Conservation (phyloP, 2,329 filamentous ascomycete species). For the Cladosporium sp. region DNA sequence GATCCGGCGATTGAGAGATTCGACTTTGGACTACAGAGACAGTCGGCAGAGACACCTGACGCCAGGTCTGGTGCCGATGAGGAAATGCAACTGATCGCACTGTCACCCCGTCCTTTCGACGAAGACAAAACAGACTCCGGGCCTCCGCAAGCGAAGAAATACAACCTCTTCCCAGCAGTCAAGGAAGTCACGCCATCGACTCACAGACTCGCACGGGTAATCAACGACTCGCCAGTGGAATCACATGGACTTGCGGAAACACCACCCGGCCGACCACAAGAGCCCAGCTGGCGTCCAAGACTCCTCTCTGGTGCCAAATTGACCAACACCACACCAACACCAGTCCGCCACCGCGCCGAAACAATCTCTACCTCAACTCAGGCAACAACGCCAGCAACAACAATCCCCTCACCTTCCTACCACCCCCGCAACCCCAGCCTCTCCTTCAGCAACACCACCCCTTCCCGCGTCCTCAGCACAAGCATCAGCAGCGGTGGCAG, state of each 20-base stretch:
- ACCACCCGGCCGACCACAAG: not conserved
- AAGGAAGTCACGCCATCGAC: conserved; percentile 28
- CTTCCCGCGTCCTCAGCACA: conserved; percentile 22
- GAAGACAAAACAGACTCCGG: conserved; percentile 5
- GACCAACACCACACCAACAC: not conserved
- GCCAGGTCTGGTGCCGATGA: conserved; percentile 23
- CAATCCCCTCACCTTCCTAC: conserved; percentile 28
- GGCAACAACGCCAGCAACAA: conserved; percentile 19
- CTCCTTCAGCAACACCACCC: conserved; percentile 19
- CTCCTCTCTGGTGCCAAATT: conserved; percentile 8
- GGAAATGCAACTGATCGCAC: conserved; percentile 23
- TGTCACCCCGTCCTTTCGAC: conserved; percentile 25
- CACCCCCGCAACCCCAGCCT: conserved; percentile 33
- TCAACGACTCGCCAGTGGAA: conserved; percentile 9
- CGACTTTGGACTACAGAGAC: conserved; percentile 31
- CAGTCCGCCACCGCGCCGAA: conserved; percentile 3
- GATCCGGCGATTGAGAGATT: conserved; percentile 34
- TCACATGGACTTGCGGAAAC: conserved; percentile 3
- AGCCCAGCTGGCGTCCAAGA: not conserved
- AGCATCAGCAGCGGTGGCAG: conserved; percentile 35
- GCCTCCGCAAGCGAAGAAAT: conserved; percentile 25
- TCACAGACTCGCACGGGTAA: conserved; percentile 9
- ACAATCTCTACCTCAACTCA: conserved; percentile 6
- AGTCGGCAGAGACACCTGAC: conserved; percentile 1
- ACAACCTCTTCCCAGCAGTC: conserved; percentile 34